Percentiles rank a stretch among this genome's conserved stretches.
These are phyloP conservation scores for Pyricularia pennisetigena DNA, from an alignment of 2,329 filamentous ascomycete species.

Conservation along the genomic window DNA sequence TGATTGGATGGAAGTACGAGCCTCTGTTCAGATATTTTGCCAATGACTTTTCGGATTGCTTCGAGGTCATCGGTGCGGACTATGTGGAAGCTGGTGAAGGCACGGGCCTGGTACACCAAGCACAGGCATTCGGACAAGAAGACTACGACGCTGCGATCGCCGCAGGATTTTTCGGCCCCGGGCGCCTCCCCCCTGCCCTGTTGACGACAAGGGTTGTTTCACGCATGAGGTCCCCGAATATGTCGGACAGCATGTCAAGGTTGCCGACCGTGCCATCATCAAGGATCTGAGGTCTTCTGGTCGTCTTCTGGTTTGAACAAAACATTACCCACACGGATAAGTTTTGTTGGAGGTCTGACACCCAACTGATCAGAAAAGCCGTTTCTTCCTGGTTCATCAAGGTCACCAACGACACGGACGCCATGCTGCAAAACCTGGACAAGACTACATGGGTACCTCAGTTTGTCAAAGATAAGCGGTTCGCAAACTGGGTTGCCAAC, in stretches of 20 bases:
- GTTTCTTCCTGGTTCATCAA: constrained; percentile 96
- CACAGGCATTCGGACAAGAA: constrained; percentile 68
- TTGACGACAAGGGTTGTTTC: constrained; percentile 64
- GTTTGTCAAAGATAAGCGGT: constrained; percentile 84
- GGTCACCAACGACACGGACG: constrained; percentile 69
- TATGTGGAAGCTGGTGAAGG: constrained; percentile 67
- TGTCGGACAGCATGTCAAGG: constrained; percentile 79
- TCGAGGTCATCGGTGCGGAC: constrained; percentile 55
- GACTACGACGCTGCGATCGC: constrained; percentile 62
- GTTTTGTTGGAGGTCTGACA: constrained; percentile 88
- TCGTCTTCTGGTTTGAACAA: constrained; percentile 73
- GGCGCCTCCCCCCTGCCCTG: constrained; percentile 59
- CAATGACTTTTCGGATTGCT: constrained; percentile 60
- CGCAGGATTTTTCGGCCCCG: constrained; percentile 53
- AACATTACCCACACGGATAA: constrained; percentile 87
- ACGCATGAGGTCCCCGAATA: constrained; percentile 71
- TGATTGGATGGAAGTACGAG: constrained; percentile 64
- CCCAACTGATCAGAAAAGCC: constrained; percentile 82
- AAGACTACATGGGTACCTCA: constrained; percentile 84
- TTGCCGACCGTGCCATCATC: constrained; percentile 86
- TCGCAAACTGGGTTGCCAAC: constrained; percentile 83
- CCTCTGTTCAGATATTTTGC: constrained; percentile 65
- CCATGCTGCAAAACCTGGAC: constrained; percentile 87
- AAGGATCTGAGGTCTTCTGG: constrained; percentile 73
- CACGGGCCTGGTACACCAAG: constrained; percentile 66